phyloP scores from a whole-genome alignment of 129 eudicot species.

The Tagetes erecta region DNA sequence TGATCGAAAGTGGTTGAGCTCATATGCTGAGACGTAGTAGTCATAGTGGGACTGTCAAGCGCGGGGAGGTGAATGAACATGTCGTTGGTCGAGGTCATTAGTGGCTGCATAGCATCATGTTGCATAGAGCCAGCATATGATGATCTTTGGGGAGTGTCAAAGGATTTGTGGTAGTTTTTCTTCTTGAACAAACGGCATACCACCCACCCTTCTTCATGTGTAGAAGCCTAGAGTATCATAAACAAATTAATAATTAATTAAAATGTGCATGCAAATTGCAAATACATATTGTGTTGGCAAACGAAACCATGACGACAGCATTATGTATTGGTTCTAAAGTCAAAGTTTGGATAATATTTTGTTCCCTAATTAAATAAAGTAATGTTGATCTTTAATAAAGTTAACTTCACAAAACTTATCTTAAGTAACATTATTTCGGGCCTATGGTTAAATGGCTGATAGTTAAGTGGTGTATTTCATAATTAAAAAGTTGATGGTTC shows the following conservation, averaged over 20 bases:
- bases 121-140: neutral
- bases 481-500: too few relatives aligned
- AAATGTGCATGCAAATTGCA: neutral
- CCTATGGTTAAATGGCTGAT: too few relatives aligned
- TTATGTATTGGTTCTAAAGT: neutral
- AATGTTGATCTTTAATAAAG: neutral
- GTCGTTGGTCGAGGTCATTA: conserved; percentile 13
- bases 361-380: conserved; percentile 4
- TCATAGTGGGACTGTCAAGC: conserved; percentile 44
- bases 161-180: conserved; percentile 54
- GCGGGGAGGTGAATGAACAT: conserved; percentile 52
- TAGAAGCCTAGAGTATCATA: conserved; percentile 25
- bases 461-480: too few relatives aligned
- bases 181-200: conserved; percentile 80
- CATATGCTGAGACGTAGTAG: conserved; percentile 2
- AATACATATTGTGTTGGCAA: neutral
- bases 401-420: conserved; percentile 4
- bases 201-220: conserved; percentile 85
- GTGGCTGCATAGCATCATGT: conserved; percentile 19
- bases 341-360: conserved; percentile 9
- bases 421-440: too few relatives aligned
- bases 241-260: neutral
- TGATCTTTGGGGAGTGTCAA: conserved; percentile 38
- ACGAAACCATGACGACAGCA: neutral
- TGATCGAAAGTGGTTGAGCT: conserved; percentile 21